phyloP scores from a whole-genome alignment of 768 basidiomycete genomes.

The Cantharellus cinnabarinus region DNA sequence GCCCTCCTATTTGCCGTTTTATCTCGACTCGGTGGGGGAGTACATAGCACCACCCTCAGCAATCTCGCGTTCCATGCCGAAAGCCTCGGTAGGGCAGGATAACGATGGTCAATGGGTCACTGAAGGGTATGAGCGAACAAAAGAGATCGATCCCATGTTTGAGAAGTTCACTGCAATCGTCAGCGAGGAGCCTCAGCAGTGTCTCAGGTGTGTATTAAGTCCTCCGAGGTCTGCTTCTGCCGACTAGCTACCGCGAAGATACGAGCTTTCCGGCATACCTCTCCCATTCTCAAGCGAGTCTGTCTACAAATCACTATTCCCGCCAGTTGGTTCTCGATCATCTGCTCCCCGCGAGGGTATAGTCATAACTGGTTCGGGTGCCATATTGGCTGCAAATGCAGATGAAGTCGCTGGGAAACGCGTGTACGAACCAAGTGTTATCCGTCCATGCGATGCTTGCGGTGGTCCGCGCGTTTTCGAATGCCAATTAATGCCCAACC shows the following conservation, averaged over 20 bases:
- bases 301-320: constrained; percentile 57
- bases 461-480: constrained; percentile 57
- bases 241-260: constrained; percentile 25
- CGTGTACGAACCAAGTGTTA: constrained; percentile 30
- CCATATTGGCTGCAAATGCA: background rate
- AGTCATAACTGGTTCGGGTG: background rate
- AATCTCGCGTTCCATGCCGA: constrained; percentile 20
- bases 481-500: constrained; percentile 84
- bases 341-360: background rate
- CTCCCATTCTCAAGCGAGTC: constrained; percentile 69
- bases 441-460: constrained; percentile 53
- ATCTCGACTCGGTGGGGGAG: constrained; percentile 56
- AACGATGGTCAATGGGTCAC: constrained; percentile 35
- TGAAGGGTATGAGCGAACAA: constrained; percentile 65
- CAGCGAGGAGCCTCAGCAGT: constrained; percentile 55
- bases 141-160: constrained; percentile 68
- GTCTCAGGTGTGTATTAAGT: constrained; percentile 39
- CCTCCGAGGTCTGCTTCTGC: background rate
- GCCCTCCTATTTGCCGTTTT: constrained; percentile 25
- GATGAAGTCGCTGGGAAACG: constrained; percentile 17
- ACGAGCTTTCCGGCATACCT: constrained; percentile 71
- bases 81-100: constrained; percentile 19
- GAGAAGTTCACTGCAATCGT: constrained; percentile 64
- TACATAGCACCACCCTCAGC: constrained; percentile 37
- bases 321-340: constrained; percentile 12